phyloP scores from a whole-genome alignment of 202 grass and related monocot species.

The Sporobolus alterniflorus region DNA sequence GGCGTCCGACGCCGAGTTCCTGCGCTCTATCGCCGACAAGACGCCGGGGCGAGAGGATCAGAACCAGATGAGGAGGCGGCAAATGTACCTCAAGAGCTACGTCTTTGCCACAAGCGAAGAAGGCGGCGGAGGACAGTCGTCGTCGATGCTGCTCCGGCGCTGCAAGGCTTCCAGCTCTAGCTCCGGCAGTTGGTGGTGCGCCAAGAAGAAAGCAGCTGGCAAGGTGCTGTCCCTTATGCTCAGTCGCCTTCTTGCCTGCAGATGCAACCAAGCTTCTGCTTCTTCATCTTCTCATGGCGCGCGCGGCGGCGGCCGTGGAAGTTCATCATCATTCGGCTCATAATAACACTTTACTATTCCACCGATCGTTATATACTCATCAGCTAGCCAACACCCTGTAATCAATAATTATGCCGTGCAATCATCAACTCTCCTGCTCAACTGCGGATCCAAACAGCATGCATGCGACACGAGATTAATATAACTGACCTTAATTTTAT shows the following conservation, averaged over 20 bases:
- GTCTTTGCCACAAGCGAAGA: slow-evolving; percentile 47
- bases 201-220: neutral
- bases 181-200: neutral
- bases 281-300: neutral
- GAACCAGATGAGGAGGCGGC: slow-evolving; percentile 16
- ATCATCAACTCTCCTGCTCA: too few species aligned
- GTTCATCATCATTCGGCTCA: neutral
- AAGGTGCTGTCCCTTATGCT: slow-evolving; percentile 5
- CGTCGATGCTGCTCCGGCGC: neutral
- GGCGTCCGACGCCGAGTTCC: slow-evolving; percentile 69
- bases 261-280: neutral
- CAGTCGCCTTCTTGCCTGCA: neutral
- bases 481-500: too few species aligned
- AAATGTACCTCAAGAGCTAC: slow-evolving; percentile 78
- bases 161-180: neutral
- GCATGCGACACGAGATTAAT: too few species aligned
- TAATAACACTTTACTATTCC: too few species aligned
- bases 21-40: slow-evolving; percentile 43
- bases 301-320: neutral
- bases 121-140: slow-evolving; percentile 22
- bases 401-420: too few species aligned
- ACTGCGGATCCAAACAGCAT: too few species aligned
- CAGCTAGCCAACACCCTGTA: too few species aligned
- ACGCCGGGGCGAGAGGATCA: slow-evolving; percentile 15
- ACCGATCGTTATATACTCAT: too few species aligned